Evolutionary conservation across 306 rosid genomes (phyloP).

Genomic region (Gleditsia sinensis): DNA sequence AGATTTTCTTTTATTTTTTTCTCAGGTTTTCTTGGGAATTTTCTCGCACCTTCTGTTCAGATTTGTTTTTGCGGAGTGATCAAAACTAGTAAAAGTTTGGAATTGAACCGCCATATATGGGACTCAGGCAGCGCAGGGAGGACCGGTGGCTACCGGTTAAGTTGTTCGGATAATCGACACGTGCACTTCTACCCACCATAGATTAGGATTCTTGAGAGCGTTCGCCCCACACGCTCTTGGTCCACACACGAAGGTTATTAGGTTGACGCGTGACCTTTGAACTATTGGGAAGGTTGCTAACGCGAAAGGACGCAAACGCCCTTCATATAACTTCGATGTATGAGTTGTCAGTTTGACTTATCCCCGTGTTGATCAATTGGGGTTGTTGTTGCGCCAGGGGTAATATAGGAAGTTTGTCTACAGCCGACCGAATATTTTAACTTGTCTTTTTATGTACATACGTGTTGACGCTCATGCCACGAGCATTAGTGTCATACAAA

Average conservation of each 20-base stretch:
- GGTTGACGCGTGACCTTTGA: conserved; percentile 53
- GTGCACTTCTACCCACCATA: conserved; percentile 33
- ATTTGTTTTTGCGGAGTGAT: conserved; percentile 9
- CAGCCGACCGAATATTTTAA: conserved; percentile 37
- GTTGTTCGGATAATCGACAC: conserved; percentile 32
- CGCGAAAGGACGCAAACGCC: not conserved
- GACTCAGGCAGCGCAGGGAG: conserved; percentile 21
- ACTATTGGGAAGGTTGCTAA: not conserved
- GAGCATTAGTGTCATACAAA: conserved; percentile 13
- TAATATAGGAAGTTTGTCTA: not conserved
- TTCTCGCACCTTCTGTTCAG: conserved; percentile 43
- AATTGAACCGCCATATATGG: conserved; percentile 38
- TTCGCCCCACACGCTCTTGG: conserved; percentile 34
- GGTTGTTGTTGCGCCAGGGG: conserved; percentile 15
- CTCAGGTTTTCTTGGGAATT: conserved; percentile 42
- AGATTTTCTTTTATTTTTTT: conserved; percentile 20
- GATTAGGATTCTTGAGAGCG: not conserved
- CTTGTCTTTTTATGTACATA: conserved; percentile 32
- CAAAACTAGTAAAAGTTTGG: not conserved
- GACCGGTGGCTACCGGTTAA: conserved; percentile 67
- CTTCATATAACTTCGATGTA: not conserved
- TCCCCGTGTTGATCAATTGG: not conserved
- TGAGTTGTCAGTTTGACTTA: conserved; percentile 48
- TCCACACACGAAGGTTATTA: conserved; percentile 52
- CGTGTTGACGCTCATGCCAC: conserved; percentile 36